Evolutionary conservation across 2,329 filamentous ascomycete genomes (phyloP).

Genomic region (Fusarium domesticum): DNA sequence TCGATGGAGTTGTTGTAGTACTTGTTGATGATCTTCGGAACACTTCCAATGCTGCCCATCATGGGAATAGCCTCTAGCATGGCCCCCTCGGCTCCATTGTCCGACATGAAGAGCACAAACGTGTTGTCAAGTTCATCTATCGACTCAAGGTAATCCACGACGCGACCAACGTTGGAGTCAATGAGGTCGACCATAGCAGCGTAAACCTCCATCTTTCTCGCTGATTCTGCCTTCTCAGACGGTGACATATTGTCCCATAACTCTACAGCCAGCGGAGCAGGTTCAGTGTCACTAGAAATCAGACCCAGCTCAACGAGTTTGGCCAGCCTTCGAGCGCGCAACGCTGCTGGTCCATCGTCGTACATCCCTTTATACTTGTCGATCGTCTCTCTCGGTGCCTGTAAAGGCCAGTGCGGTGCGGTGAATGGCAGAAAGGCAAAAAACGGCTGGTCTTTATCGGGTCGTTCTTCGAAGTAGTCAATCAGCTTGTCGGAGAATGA

Average conservation of each 20-base stretch:
- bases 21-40: constrained; percentile 19
- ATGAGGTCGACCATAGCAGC: constrained; percentile 58
- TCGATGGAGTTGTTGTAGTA: constrained; percentile 52
- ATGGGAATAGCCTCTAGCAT: constrained; percentile 57
- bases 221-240: constrained; percentile 7
- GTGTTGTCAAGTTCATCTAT: constrained; percentile 52
- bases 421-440: constrained; percentile 7
- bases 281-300: constrained; percentile 32
- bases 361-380: background rate
- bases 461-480: constrained; percentile 42
- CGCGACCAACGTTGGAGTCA: constrained; percentile 51
- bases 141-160: constrained; percentile 46
- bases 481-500: constrained; percentile 52
- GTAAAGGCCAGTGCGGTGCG: constrained; percentile 10
- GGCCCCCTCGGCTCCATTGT: constrained; percentile 45
- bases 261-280: constrained; percentile 4
- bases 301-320: constrained; percentile 42
- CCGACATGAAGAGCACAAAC: constrained; percentile 45
- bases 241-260: constrained; percentile 14
- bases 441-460: constrained; percentile 6
- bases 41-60: constrained; percentile 14
- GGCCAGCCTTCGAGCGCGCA: constrained; percentile 43
- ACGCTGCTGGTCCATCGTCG: constrained; percentile 20
- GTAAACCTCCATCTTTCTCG: constrained; percentile 43
- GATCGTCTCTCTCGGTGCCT: constrained; percentile 1